A percentile compares a stretch with the other conserved stretches of the same genome.
These are phyloP conservation scores for Mesostigma viride DNA, from an alignment of 139 green algal species.

Conservation along the genomic window DNA sequence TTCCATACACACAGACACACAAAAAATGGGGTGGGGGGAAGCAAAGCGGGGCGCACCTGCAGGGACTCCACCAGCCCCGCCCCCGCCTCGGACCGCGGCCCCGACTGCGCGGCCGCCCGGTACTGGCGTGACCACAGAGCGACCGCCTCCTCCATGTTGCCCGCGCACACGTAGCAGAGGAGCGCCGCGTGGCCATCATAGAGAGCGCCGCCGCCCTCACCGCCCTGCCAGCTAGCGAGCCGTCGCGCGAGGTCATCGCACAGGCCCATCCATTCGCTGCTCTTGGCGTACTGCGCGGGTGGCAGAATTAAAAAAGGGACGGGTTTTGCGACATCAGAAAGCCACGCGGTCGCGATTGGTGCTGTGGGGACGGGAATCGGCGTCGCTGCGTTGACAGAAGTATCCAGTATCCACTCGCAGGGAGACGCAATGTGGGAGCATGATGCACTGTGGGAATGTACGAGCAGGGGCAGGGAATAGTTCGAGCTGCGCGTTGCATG, in stretches of 20 bases:
- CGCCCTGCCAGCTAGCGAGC: neutral
- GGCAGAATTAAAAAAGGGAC: constrained; percentile 8
- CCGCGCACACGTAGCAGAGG: constrained; percentile 82
- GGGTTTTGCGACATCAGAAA: too few relatives aligned
- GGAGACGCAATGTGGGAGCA: too few relatives aligned
- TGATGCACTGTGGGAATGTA: too few relatives aligned
- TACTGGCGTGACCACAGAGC: constrained; percentile 31
- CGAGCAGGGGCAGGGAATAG: too few relatives aligned
- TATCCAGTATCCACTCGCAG: too few relatives aligned
- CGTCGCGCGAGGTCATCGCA: constrained; percentile 50
- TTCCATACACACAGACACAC: neutral
- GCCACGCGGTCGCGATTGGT: too few relatives aligned
- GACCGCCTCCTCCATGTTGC: constrained; percentile 75
- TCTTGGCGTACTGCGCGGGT: constrained; percentile 43
- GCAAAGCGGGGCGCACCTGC: neutral
- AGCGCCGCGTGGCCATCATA: constrained; percentile 62
- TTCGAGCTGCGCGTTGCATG: too few relatives aligned
- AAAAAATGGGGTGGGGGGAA: neutral
- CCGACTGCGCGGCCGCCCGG: neutral
- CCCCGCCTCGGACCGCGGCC: too few relatives aligned
- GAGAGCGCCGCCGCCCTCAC: neutral
- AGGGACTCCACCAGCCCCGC: neutral
- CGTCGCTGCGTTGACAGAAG: too few relatives aligned
- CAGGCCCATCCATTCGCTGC: constrained; percentile 41
- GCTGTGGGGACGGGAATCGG: too few relatives aligned